phyloP scores from a whole-genome alignment of 2,329 filamentous ascomycete species.

The Pseudopithomyces chartarum region DNA sequence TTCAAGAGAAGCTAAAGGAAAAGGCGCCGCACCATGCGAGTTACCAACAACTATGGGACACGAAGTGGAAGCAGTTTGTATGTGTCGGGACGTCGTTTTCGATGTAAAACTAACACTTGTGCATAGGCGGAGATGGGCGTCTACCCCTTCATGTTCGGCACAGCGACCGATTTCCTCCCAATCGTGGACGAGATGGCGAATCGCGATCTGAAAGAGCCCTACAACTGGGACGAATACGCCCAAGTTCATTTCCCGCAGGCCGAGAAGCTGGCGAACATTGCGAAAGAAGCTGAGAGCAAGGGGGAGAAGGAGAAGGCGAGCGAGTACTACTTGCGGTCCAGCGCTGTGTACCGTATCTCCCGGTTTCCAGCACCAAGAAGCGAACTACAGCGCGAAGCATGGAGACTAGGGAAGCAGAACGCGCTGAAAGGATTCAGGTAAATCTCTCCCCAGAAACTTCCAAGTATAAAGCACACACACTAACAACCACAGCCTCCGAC shows the following conservation, averaged over 20 bases:
- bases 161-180: slow-evolving; percentile 70
- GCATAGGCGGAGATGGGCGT: slow-evolving; percentile 58
- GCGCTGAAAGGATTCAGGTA: slow-evolving; percentile 61
- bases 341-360: slow-evolving; percentile 72
- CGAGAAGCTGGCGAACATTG: slow-evolving; percentile 59
- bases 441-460: neutral
- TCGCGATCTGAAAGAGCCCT: slow-evolving; percentile 68
- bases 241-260: slow-evolving; percentile 64
- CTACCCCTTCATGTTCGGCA: slow-evolving; percentile 76
- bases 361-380: slow-evolving; percentile 66
- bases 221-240: slow-evolving; percentile 67
- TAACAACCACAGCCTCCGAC: slow-evolving; percentile 24
- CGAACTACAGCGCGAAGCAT: slow-evolving; percentile 63
- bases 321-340: slow-evolving; percentile 61
- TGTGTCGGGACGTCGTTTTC: slow-evolving; percentile 22
- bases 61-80: slow-evolving; percentile 74
- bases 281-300: slow-evolving; percentile 55
- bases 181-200: slow-evolving; percentile 68
- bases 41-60: slow-evolving; percentile 66
- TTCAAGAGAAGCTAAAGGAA: slow-evolving; percentile 51
- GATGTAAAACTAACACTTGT: neutral
- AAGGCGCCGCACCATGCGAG: slow-evolving; percentile 53
- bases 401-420: slow-evolving; percentile 67
- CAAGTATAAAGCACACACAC: neutral
- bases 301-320: slow-evolving; percentile 61